phyloP scores from a whole-genome alignment of 805 yeast species.

The Wickerhamiella alocasiicola region DNA sequence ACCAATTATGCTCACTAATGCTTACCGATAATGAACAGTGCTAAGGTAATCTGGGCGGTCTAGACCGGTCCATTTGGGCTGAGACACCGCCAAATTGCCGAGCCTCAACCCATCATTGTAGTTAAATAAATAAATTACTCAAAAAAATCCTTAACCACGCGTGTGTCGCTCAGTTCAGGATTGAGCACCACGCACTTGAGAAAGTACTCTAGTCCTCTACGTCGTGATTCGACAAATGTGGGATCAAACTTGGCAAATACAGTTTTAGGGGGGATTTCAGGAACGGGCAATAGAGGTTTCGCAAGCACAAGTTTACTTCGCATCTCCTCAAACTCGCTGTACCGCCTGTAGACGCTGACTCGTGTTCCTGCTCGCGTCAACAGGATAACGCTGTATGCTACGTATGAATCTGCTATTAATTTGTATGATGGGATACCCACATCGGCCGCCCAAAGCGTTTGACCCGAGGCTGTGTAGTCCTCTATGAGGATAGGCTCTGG shows the following conservation, averaged over 20 bases:
- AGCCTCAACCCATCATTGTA: no score
- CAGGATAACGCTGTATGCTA: slow-evolving; percentile 32
- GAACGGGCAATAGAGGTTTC: slow-evolving; percentile 32
- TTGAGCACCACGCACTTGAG: slow-evolving; percentile 34
- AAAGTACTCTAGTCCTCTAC: slow-evolving; percentile 36
- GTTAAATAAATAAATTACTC: not conserved
- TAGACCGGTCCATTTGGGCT: no score
- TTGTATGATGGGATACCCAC: slow-evolving; percentile 32
- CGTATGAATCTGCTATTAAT: slow-evolving; percentile 34
- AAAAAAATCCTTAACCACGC: slow-evolving; percentile 26
- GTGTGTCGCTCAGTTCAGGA: slow-evolving; percentile 29
- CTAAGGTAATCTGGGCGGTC: no score
- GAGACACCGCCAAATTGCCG: no score
- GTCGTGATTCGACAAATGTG: slow-evolving; percentile 30
- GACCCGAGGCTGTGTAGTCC: slow-evolving; percentile 16
- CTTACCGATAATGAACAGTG: no score
- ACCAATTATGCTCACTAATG: not conserved
- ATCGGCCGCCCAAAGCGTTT: slow-evolving; percentile 29
- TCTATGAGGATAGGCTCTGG: slow-evolving; percentile 21
- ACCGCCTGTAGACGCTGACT: slow-evolving; percentile 44
- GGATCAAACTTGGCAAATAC: slow-evolving; percentile 24
- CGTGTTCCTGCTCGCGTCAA: slow-evolving; percentile 27
- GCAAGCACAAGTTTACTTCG: slow-evolving; percentile 29
- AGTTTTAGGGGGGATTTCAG: slow-evolving; percentile 37
- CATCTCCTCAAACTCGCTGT: slow-evolving; percentile 48